A percentile compares a stretch with the other conserved stretches of the same genome.
These are phyloP conservation scores for Suillus variegatus DNA, from an alignment of 768 basidiomycete species.

Conservation along the genomic window DNA sequence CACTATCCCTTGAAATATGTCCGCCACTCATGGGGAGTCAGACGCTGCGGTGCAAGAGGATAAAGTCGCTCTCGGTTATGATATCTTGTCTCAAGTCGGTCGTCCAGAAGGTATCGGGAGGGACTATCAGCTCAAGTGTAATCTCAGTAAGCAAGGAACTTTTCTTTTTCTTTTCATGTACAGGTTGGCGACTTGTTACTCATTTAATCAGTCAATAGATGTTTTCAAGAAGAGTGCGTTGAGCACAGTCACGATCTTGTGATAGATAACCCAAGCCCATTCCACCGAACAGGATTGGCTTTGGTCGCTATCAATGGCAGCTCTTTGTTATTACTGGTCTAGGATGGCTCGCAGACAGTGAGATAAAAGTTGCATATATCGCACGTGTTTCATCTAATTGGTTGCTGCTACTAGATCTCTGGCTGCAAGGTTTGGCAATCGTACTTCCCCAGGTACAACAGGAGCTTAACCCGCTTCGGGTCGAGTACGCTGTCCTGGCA, in stretches of 20 bases:
- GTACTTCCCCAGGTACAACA: conserved; percentile 45
- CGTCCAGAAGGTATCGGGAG: conserved; percentile 28
- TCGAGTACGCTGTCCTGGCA: conserved; percentile 48
- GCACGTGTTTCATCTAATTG: conserved; percentile 16
- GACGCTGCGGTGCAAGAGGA: conserved; percentile 21
- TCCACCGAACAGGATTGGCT: conserved; percentile 41
- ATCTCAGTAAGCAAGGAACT: conserved; percentile 24
- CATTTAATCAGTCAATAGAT: conserved; percentile 41
- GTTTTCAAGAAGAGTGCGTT: conserved; percentile 46
- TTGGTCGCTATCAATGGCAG: conserved; percentile 50
- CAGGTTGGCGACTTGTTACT: not conserved
- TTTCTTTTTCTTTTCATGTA: not conserved
- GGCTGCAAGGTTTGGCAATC: conserved; percentile 50
- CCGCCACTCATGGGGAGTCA: not conserved
- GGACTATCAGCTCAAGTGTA: conserved; percentile 36
- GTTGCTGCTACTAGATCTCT: conserved; percentile 23
- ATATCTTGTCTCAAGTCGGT: conserved; percentile 12
- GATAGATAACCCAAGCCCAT: conserved; percentile 8
- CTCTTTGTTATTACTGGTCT: conserved; percentile 48
- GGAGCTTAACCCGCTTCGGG: conserved; percentile 42
- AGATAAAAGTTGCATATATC: conserved; percentile 31
- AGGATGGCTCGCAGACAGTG: conserved; percentile 53
- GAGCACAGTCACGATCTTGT: not conserved
- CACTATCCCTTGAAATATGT: not conserved
- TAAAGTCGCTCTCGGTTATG: conserved; percentile 12